Conservation (phyloP, 345 rosid species). For the Acer saccharum region DNA sequence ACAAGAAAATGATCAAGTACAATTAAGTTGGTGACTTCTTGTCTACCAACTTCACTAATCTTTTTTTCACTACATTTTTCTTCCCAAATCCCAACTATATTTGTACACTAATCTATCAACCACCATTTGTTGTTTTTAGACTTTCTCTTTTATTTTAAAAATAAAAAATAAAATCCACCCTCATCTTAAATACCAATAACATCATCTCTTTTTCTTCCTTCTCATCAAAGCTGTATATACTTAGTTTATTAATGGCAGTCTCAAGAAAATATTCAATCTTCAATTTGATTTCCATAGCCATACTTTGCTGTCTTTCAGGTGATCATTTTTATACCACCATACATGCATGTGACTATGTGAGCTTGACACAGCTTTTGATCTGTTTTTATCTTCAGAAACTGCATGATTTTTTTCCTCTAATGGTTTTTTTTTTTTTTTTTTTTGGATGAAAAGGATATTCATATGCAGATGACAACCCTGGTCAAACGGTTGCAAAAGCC, state of each 20-base stretch:
- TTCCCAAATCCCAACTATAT: slow-evolving; percentile 5
- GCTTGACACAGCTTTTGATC: not conserved
- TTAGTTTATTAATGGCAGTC: slow-evolving; percentile 7
- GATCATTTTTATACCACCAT: no score
- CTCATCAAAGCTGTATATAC: not conserved
- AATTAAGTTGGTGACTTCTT: slow-evolving; percentile 16
- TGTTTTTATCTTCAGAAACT: not conserved
- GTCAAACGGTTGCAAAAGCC: slow-evolving; percentile 37
- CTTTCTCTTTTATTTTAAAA: no score
- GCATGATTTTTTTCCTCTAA: not conserved
- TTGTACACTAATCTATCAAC: slow-evolving; percentile 10
- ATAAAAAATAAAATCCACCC: not conserved
- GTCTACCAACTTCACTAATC: slow-evolving; percentile 3
- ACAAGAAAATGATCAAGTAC: not conserved
- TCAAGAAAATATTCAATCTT: not conserved
- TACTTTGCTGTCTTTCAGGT: slow-evolving; percentile 26
- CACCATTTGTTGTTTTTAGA: not conserved
- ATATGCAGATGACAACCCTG: slow-evolving; percentile 23
- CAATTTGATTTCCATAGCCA: slow-evolving; percentile 13
- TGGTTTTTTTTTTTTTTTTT: not conserved
- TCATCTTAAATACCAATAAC: not conserved
- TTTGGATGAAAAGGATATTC: slow-evolving; percentile 30
- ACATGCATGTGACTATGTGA: not conserved
- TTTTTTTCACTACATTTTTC: not conserved
- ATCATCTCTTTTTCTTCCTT: not conserved